Base-by-base conservation (phyloP, 257 asterid genomes). In the Capsicum pubescens region DNA sequence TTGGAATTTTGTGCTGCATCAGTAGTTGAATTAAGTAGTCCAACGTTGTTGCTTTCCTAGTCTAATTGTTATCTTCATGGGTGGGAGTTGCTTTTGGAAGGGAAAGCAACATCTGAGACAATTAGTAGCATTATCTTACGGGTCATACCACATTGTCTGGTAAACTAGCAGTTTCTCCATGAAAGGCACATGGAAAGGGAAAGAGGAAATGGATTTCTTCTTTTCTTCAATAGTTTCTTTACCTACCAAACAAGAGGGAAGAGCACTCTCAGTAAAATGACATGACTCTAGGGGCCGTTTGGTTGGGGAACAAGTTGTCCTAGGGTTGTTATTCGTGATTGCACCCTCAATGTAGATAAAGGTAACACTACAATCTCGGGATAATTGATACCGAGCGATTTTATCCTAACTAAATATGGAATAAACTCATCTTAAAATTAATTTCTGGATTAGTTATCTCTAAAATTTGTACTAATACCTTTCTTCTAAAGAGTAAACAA, bases 81-180 rank as follows among this genome's bases (percentile, higher is more conserved):
- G 46, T 77, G 50, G 50, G 66, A 54, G 26, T 77, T 77, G 82
- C 82, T 54, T 77, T 26, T 3, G 36, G 7, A 63, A 63, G 15
- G 16, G 70, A 26, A 63, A 63, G 44, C 70, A 63, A 63, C 6
- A 77, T 69, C 26, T 15, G 13, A 69, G 32, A 39, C 77, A 77
- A 54, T 32, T 54, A 54, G 26, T 77, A 77, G 82, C 82, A 54
- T 54, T 54, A 77, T 77, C 26, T 26, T 54, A 35, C 14, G 81
- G 64, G 81, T 77, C 81, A 54, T 54, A 54, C 32, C 46, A 77
- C n/a, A 14, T 77, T 77, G 81, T 55, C 81, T 77, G 64, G 26
- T 71, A 46, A 71, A 71, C 79, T n/a, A n/a, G 64, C 64, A 26
- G 81, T 54, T 32, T 77, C 81, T 77, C 64, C 64, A 9, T 14